Percentiles rank a stretch among this genome's conserved stretches.
These are phyloP conservation scores for Fusarium tjaetaba DNA, from an alignment of 2,329 filamentous ascomycete species.

Conservation along the genomic window DNA sequence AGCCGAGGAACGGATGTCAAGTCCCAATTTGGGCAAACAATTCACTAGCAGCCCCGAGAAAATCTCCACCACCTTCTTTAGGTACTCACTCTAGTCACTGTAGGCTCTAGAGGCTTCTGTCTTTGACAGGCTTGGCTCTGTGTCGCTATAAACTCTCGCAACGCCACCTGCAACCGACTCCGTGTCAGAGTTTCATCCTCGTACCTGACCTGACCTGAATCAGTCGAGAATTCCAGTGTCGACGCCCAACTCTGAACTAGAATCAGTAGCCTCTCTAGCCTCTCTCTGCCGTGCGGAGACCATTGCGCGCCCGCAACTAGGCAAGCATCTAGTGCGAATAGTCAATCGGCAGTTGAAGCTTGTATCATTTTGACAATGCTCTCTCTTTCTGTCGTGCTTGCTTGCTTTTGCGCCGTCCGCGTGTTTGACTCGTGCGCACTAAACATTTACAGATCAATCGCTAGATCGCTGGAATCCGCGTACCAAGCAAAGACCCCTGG, in stretches of 20 bases:
- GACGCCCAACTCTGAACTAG: neutral
- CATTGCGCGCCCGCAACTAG: neutral
- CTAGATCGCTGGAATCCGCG: neutral
- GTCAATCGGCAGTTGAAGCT: neutral
- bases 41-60: slow-evolving; percentile 1
- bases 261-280: neutral
- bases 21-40: slow-evolving; percentile 8
- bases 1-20: slow-evolving; percentile 16
- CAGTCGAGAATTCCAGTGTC: neutral
- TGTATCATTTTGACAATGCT: neutral
- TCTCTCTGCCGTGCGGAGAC: neutral
- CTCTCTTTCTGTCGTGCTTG: neutral
- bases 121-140: neutral
- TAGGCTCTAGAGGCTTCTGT: neutral
- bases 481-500: neutral
- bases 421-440: neutral
- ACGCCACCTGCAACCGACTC: slow-evolving; percentile 1
- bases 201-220: neutral
- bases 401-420: neutral
- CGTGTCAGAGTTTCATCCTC: neutral
- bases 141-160: neutral
- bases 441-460: neutral
- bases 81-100: neutral
- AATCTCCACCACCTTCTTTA: slow-evolving; percentile 4
- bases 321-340: neutral